Evolutionary conservation across 257 asterid species (phyloP), one percentile per base, ranked within the genome.

Genomic region (Buddleja alternifolia): DNA sequence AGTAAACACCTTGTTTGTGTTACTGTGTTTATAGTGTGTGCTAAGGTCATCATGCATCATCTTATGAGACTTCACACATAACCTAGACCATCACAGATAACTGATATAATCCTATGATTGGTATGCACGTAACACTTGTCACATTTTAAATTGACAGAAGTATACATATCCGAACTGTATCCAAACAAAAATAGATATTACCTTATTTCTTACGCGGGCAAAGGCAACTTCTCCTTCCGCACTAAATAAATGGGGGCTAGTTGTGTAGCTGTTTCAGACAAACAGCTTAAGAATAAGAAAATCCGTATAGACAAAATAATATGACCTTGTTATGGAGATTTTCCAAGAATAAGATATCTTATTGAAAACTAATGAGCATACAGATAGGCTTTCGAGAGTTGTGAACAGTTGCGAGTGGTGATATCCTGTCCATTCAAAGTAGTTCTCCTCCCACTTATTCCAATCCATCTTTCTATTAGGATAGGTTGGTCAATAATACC

Each of bases 401-500:
- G 84, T n/a, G 88, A 79, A 67, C 99, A 94, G 68, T 69, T 83
- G 55, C 97, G 96, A 37, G 90, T 70, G 36, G 89, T 82, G 36
- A 91, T 66, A 79, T 84, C 96, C 72, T 82, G 87, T 63, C 95
- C 99, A 77, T 89, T 94, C 73, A 89, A 72, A 50, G 92, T 75
- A 70, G 95, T 89, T 77, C 77, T 82, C 83, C 86, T 83, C 75
- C 96, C 97, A 36, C 66, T 79, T 71, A 91, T 57, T 21, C 97
- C 97, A 7, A 88, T 71, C 97, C 97, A 94, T 81, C 99, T 89
- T 75, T 94, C 99, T 85, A 85, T 88, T 48, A 94, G 83, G 68
- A 94, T 62, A 69, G 99, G 97, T 71, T 94, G 99, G 82, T 94
- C 97, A 75, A 94, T 83, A 65, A 94, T 76, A 64, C 99, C 99